Conservation (phyloP, 2,329 filamentous ascomycete genomes). For the Teratosphaeria epicoccoides region DNA sequence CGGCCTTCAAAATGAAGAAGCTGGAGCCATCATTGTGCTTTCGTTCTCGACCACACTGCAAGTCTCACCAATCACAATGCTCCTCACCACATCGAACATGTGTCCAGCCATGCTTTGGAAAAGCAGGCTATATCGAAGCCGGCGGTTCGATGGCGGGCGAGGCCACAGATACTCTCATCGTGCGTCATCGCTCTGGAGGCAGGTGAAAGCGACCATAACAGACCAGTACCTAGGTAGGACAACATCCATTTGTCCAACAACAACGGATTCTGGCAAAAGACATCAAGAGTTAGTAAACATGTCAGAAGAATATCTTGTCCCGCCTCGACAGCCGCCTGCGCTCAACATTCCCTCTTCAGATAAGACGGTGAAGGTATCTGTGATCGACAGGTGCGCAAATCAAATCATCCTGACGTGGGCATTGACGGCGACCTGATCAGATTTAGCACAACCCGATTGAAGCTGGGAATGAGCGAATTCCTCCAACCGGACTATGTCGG, state of each 20-base stretch:
- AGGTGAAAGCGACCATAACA: background rate
- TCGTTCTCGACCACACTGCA: too few relatives aligned
- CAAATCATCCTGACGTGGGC: background rate
- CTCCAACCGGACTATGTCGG: constrained; percentile 32
- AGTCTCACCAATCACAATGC: too few relatives aligned
- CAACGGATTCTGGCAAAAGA: background rate
- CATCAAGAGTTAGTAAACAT: constrained; percentile 3
- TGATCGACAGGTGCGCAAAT: constrained; percentile 24
- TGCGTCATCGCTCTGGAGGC: background rate
- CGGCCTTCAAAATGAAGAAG: too few relatives aligned
- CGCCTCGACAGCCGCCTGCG: constrained; percentile 22
- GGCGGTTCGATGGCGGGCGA: background rate
- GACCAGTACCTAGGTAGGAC: background rate
- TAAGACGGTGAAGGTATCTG: constrained; percentile 25
- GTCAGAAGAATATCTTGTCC: constrained; percentile 11
- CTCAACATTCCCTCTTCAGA: constrained; percentile 25
- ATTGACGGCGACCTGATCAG: background rate
- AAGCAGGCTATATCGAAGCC: background rate
- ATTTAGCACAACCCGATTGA: constrained; percentile 24
- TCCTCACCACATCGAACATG: too few relatives aligned
- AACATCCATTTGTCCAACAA: background rate
- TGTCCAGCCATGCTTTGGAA: too few relatives aligned
- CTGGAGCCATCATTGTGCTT: too few relatives aligned
- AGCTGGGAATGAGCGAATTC: constrained; percentile 22
- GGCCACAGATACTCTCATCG: background rate